Conservation (phyloP, 2,329 filamentous ascomycete species). For the Fusarium oxysporum region DNA sequence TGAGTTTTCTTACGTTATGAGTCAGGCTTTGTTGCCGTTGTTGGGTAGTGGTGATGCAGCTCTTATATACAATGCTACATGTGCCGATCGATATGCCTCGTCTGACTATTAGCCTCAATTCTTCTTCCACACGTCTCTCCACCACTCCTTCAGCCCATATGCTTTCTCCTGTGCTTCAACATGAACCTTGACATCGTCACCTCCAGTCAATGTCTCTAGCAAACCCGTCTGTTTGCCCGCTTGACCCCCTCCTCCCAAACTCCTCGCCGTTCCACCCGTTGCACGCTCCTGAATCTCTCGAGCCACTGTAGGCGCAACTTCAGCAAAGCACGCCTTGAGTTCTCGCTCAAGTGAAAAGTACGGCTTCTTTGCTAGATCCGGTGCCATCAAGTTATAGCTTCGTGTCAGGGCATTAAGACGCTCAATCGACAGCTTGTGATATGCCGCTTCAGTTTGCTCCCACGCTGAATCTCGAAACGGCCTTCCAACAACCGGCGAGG, state of each 20-base stretch:
- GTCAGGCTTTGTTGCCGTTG: background rate
- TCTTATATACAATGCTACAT: background rate
- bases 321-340: slow-evolving; percentile 82
- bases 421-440: slow-evolving; percentile 79
- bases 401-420: slow-evolving; percentile 84
- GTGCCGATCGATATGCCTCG: background rate
- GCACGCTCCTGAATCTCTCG: slow-evolving; percentile 79
- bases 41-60: background rate
- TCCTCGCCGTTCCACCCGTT: slow-evolving; percentile 52
- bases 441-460: slow-evolving; percentile 77
- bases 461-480: slow-evolving; percentile 85
- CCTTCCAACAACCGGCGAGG: slow-evolving; percentile 50
- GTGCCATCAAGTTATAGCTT: slow-evolving; percentile 95
- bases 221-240: slow-evolving; percentile 59
- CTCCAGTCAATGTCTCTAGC: slow-evolving; percentile 68
- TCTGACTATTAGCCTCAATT: slow-evolving; percentile 1
- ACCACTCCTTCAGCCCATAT: slow-evolving; percentile 91
- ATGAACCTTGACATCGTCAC: slow-evolving; percentile 67
- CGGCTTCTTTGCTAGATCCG: slow-evolving; percentile 90
- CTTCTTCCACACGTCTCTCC: slow-evolving; percentile 78
- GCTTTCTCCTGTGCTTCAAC: slow-evolving; percentile 79
- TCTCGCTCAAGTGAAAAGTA: slow-evolving; percentile 90
- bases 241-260: slow-evolving; percentile 47
- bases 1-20: background rate
- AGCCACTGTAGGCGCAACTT: slow-evolving; percentile 82